Percentiles rank a stretch among this genome's conserved stretches.
Evolutionary conservation across 768 basidiomycete genomes (phyloP).

Genomic region (Tulasnella sp.): DNA sequence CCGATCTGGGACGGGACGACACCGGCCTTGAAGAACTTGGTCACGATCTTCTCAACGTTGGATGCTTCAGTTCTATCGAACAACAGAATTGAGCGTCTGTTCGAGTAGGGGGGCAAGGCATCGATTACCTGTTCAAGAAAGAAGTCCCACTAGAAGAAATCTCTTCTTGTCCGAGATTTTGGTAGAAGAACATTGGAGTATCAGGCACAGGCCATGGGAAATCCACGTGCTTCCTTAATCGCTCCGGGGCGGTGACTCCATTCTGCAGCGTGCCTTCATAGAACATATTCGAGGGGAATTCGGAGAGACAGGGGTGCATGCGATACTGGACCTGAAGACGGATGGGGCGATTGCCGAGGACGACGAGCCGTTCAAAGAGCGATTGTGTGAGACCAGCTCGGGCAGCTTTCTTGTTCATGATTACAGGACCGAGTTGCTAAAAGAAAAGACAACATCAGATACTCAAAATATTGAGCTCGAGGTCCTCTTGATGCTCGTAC

Average conservation of each 20-base stretch:
- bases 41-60: constrained; percentile 99
- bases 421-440: constrained; percentile 93
- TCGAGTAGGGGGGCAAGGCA: constrained; percentile 20
- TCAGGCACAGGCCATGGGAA: constrained; percentile 98
- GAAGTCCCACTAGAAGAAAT: constrained; percentile 98
- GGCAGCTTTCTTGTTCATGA: constrained; percentile 99
- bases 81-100: neutral
- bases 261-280: constrained; percentile 98
- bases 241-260: constrained; percentile 96
- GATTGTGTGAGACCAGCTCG: constrained; percentile 98
- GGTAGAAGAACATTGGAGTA: constrained; percentile 99
- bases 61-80: constrained; percentile 84
- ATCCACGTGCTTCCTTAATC: constrained; percentile 94
- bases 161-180: constrained; percentile 97
- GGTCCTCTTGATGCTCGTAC: constrained; percentile 20
- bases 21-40: constrained; percentile 99
- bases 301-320: constrained; percentile 98
- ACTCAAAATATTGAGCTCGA: neutral
- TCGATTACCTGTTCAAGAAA: constrained; percentile 94
- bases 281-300: constrained; percentile 99
- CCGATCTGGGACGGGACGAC: constrained; percentile 94
- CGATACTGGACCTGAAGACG: constrained; percentile 99
- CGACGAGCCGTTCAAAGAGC: constrained; percentile 91
- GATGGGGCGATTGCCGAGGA: constrained; percentile 91
- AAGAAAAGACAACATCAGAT: constrained; percentile 13